These are phyloP conservation scores for Chlorella sp. DNA, from an alignment of 139 green algal species.

Conservation along the genomic window DNA sequence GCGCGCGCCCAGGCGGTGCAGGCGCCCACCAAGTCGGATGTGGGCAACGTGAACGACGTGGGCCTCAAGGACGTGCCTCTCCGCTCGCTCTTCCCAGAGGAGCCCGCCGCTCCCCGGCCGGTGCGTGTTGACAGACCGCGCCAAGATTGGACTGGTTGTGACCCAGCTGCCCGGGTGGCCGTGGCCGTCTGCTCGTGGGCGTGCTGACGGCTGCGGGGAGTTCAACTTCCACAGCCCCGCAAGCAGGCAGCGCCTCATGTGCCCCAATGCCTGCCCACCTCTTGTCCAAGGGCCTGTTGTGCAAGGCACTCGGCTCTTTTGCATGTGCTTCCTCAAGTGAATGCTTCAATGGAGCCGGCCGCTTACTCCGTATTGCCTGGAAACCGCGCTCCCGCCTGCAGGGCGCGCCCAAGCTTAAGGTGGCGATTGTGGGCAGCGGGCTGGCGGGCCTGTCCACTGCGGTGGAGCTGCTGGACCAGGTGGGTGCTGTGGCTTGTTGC, in stretches of 20 bases:
- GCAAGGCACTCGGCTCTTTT: too few species aligned
- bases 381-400: constrained; percentile 23
- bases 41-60: constrained; percentile 62
- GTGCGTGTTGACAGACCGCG: too few species aligned
- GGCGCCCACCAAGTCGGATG: constrained; percentile 32
- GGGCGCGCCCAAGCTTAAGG: constrained; percentile 83
- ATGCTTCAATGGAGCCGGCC: too few species aligned
- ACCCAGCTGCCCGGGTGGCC: neutral
- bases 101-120: constrained; percentile 59
- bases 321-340: too few species aligned
- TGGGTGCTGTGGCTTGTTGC: constrained; percentile 82
- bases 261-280: too few species aligned
- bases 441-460: constrained; percentile 93
- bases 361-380: too few species aligned
- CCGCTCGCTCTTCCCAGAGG: constrained; percentile 83
- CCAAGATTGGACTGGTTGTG: too few species aligned
- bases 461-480: constrained; percentile 94
- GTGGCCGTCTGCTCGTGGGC: neutral
- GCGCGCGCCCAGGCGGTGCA: constrained; percentile 33
- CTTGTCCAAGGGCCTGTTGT: too few species aligned
- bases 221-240: neutral
- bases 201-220: too few species aligned
- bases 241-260: neutral
- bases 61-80: constrained; percentile 87
- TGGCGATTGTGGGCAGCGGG: constrained; percentile 87